Base-by-base conservation (phyloP, 805 yeast genomes). In the Suhomyces canberraensis region DNA sequence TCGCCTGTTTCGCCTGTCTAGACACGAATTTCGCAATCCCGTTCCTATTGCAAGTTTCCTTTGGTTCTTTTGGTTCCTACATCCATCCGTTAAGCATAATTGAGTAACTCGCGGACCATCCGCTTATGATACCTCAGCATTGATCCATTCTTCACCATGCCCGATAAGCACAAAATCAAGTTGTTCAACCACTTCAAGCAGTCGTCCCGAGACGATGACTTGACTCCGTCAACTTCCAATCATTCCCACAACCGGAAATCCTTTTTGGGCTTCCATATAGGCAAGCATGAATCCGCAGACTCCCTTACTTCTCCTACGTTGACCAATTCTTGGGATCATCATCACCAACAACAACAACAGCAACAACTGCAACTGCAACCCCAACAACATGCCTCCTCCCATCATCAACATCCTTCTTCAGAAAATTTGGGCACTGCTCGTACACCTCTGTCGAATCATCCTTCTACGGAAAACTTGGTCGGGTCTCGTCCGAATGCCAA, bases 141-240 rank as follows among this genome's bases (percentile, higher is more conserved):
- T n/a, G n/a, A n/a, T n/a, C n/a, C 26, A 5, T 24, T 8, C 7
- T 24, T 24, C 26, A 39, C 22, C 16, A 68, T 68, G 74, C 72
- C 72, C 25, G 73, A 68, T 46, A 61, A 60, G 52, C 71, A 66
- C 51, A 66, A 64, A 43, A 54, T 65, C 48, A 66, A 66, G 55
- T 51, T 68, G 26, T 64, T 68, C 39, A 51, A 56, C 40, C 70
- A 66, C 47, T 60, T 63, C 48, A 66, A 66, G 45, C 60, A 50
- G 33, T 45, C 52, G 20, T 38, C 50, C 24, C 30, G 44, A 3
- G 47, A 39, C 22, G 60, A 50, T 22, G 41, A 45, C 27, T 46
- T 58, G 35, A 46, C 58, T 6, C 61, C 60, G 7, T 57, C 67
- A 3, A 52, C 59, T 13, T 57, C 67, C 16, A 60, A 62, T 44